Base-by-base conservation (phyloP, 2,329 filamentous ascomycete genomes). In the Microascus cirrosus region DNA sequence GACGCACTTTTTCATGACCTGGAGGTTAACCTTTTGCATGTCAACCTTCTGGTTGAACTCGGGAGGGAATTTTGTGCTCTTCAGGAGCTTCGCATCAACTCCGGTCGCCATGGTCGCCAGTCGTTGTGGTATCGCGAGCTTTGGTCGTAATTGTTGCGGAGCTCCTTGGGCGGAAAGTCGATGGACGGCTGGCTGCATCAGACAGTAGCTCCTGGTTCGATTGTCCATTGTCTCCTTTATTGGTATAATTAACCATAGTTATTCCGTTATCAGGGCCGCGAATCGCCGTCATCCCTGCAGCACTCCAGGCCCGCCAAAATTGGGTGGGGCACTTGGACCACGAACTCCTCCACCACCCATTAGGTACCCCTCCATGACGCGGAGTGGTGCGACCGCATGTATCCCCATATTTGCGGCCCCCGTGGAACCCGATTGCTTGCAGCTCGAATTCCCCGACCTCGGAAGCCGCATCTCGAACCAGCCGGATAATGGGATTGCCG, bases 31-130 rank as follows among this genome's bases (percentile, higher is more conserved):
- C 76, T 97, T 97, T 65, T 86, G 84, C 83, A 95, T 96, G 76
- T 99, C 92, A 63, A 99, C 94, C 77, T 96, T 96, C 70, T 89
- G 85, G 69, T 83, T 93, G 75, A 97, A 99, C 68, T 96, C 91
- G 8, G 86, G 81, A 53, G 94, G 94, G 63, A 96, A 97, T 69
- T 95, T 96, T 58, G 92, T 97, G 71, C 86, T 86, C 79, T 87
- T 89, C 59, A 96, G 77, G 66, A 95, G 82, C 77, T 95, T 95
- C 63, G 89, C 86, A 72, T 96, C 93, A 61, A 94, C 90, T 63
- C 84, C 88, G 58, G 87, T 86, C 65, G 89, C 87, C 90, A 94
- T 94, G 63, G 62, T 76, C 66, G 64, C 59, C n/a, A 34, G 39
- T 25, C 20, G 20, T 56, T 53, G 58, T 58, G 51, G 55, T 50